These are phyloP conservation scores for Fusarium acutatum DNA, from an alignment of 2,329 filamentous ascomycete genomes.

Conservation along the genomic window DNA sequence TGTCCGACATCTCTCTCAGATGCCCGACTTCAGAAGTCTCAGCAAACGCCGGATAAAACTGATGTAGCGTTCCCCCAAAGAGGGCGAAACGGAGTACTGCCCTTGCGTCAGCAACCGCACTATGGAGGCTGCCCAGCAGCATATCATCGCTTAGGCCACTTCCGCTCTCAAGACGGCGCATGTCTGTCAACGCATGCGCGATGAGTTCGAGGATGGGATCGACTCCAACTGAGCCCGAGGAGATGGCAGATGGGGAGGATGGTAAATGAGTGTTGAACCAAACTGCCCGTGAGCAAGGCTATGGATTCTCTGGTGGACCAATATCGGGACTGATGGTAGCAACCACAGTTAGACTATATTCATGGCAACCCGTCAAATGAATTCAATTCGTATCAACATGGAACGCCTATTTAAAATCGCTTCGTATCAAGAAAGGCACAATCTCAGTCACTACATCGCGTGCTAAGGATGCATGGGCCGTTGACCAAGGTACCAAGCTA, in stretches of 20 bases:
- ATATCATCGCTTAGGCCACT: neutral
- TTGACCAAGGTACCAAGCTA: too few relatives aligned
- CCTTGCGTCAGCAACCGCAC: neutral
- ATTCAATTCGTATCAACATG: neutral
- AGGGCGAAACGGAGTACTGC: neutral
- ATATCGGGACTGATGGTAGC: neutral
- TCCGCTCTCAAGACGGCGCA: neutral
- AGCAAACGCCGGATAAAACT: neutral
- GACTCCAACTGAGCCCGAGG: neutral
- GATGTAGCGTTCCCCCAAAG: neutral
- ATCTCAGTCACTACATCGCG: too few relatives aligned
- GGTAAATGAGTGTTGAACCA: neutral
- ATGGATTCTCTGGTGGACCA: neutral
- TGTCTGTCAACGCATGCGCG: too few relatives aligned
- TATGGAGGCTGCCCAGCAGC: neutral
- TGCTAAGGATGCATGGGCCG: too few relatives aligned
- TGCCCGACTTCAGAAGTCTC: neutral
- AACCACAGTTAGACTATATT: neutral
- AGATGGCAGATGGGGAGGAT: neutral
- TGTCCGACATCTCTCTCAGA: neutral
- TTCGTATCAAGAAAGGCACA: neutral
- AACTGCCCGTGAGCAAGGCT: neutral
- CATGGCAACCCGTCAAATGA: too few relatives aligned
- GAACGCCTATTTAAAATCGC: rapidly evolving
- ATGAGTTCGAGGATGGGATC: neutral